Evolutionary conservation across 2,329 filamentous ascomycete species (phyloP).

Genomic region (Xylaria sp.): DNA sequence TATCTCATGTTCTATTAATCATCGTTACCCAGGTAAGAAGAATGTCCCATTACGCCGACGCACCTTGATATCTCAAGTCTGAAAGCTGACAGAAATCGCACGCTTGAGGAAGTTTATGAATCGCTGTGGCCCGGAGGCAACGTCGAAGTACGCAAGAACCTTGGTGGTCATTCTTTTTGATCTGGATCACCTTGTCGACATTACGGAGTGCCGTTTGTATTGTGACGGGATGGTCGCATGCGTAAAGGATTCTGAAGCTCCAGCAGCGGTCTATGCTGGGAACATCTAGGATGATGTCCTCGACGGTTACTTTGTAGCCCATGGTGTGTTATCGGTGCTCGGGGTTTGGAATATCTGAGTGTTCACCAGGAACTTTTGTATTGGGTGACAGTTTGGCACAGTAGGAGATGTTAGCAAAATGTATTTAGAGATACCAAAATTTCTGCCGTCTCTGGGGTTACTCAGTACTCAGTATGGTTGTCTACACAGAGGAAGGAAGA

Average conservation of each 20-base stretch:
- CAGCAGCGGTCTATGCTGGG: conserved; percentile 34
- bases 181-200: conserved; percentile 23
- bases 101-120: conserved; percentile 1
- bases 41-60: not conserved
- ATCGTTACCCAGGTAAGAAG: not conserved
- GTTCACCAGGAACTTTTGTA: not conserved
- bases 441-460: not conserved
- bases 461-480: not conserved
- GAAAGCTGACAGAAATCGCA: conserved; percentile 28
- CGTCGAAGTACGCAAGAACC: conserved; percentile 30
- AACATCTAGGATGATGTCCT: conserved; percentile 23
- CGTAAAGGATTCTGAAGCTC: conserved; percentile 30
- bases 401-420: not conserved
- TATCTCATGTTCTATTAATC: not conserved
- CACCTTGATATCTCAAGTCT: conserved; percentile 7
- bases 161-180: conserved; percentile 36
- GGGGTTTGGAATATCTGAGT: not conserved
- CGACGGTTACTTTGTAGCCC: conserved; percentile 16
- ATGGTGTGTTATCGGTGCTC: not conserved
- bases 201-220: not conserved
- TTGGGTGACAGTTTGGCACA: not conserved
- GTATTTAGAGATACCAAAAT: not conserved
- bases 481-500: not conserved
- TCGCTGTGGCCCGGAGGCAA: conserved; percentile 10
- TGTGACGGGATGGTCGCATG: conserved; percentile 31